Base-by-base conservation (phyloP, 495 filamentous ascomycete genomes). In the Penicillium desertorum region DNA sequence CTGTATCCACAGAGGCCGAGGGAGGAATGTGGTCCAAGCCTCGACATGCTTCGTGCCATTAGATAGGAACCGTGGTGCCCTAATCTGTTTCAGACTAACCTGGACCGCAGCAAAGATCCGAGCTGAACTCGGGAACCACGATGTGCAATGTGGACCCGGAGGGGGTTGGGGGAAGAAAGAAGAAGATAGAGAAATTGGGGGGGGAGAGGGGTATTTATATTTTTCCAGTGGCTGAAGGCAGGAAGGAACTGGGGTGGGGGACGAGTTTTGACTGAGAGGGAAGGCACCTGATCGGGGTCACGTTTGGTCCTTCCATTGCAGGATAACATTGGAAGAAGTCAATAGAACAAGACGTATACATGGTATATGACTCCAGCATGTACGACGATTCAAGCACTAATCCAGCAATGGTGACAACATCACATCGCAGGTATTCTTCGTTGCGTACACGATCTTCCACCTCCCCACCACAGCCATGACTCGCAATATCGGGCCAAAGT, bases 401-500 rank as follows among this genome's bases (percentile, higher is more conserved):
- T 22, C 47, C 37, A 58, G 51, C 5, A 58, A 45, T 19, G 47
- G 47, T 27, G 1, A 29, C 46, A 58, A 47, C 30, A 58, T 46
- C 8, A 52, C 48, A 6, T 58, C 56, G 5, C 22, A 46, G 12
- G 14, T 50, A 20, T 66, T 64, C 37, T 64, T 62, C 45, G 48
- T 56, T 22, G 54, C 45, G n/a, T 63, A 61, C 34, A 58, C 51
- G 19, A 37, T 60, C 42, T 63, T 67, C 46, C 64, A 64, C 27
- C 48, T 59, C n/a, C 50, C 53, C 2, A 56, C 59, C 51, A 76
- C 82, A 8, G 66, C 83, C 22, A 57, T 85, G 17, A 66, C 75
- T 19, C 76, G 83, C 6, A 81, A 81, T 54, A 61, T 87, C 22
- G 83, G 27, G 27, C 27, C 27, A 64, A 83, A 1, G 62, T 73